Evolutionary conservation across 31 red algal genomes (phyloP).

Genomic region (Pterothamnion heteromorphum): DNA sequence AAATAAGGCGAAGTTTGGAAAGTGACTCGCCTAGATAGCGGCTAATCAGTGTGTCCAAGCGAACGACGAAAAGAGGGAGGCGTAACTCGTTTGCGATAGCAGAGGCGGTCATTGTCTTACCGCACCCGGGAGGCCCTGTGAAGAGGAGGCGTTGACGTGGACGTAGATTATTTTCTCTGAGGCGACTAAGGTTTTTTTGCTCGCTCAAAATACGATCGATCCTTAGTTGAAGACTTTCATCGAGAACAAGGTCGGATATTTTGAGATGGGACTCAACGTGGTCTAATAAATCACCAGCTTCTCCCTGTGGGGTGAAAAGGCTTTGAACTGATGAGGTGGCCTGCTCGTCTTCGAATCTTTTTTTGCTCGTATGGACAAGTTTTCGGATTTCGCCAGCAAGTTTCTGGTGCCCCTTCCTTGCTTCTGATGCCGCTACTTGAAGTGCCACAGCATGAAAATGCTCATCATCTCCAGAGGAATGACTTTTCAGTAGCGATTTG

Average conservation of each 20-base stretch:
- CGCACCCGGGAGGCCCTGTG: constrained; percentile 81
- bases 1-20: constrained; percentile 67
- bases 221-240: not conserved
- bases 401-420: not conserved
- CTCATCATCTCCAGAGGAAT: not conserved
- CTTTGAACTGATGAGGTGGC: not conserved
- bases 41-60: constrained; percentile 67
- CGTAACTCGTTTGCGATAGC: constrained; percentile 64
- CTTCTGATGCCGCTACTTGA: not conserved
- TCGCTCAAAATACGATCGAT: not conserved
- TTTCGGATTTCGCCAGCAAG: not conserved
- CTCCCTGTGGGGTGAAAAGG: not conserved
- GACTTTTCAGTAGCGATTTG: not conserved
- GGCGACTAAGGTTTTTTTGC: not conserved
- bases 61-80: constrained; percentile 73
- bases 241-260: not conserved
- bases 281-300: not conserved
- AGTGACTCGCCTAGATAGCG: constrained; percentile 77
- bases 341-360: not conserved
- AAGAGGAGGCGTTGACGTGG: constrained; percentile 68
- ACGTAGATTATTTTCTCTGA: not conserved
- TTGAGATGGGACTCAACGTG: not conserved
- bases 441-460: not conserved
- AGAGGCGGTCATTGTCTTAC: constrained; percentile 74
- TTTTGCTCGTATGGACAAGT: not conserved